A percentile compares a stretch with the other conserved stretches of the same genome.
phyloP scores from a whole-genome alignment of 148 eudicot species.

The Diospyros kaki region DNA sequence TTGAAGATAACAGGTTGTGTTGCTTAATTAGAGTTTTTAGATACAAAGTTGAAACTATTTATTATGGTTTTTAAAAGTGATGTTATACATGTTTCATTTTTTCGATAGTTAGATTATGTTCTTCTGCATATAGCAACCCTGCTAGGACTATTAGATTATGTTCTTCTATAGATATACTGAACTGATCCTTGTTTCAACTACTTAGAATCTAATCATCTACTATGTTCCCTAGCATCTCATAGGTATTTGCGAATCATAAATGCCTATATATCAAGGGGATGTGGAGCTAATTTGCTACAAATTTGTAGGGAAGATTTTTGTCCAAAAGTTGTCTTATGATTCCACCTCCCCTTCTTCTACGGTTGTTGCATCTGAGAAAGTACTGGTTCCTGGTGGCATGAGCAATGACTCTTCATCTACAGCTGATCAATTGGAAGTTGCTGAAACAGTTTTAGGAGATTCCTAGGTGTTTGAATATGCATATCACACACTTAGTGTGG shows the following conservation, averaged over 20 bases:
- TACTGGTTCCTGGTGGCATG: conserved; percentile 73
- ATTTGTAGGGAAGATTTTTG: conserved; percentile 68
- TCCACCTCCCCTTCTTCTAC: conserved; percentile 51
- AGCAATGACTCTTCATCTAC: conserved; percentile 40
- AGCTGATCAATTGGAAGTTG: conserved; percentile 33
- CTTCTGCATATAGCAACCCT: neutral
- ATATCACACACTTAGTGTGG: neutral
- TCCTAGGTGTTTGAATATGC: conserved; percentile 35
- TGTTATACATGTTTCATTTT: no score
- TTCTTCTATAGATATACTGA: neutral
- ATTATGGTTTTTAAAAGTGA: no score
- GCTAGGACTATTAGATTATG: neutral
- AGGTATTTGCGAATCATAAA: neutral
- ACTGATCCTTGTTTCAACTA: neutral
- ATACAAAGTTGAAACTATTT: no score
- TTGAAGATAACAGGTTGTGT: no score
- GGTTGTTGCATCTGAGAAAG: conserved; percentile 62
- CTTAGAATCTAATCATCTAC: neutral
- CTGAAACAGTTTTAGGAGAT: conserved; percentile 35
- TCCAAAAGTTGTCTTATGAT: conserved; percentile 52
- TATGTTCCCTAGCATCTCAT: neutral
- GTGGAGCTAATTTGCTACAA: conserved; percentile 25
- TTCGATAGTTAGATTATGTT: no score
- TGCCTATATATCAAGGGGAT: neutral
- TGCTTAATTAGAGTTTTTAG: no score